Base-by-base conservation (phyloP, 495 filamentous ascomycete species). In the Clavariopsis aquatica region DNA sequence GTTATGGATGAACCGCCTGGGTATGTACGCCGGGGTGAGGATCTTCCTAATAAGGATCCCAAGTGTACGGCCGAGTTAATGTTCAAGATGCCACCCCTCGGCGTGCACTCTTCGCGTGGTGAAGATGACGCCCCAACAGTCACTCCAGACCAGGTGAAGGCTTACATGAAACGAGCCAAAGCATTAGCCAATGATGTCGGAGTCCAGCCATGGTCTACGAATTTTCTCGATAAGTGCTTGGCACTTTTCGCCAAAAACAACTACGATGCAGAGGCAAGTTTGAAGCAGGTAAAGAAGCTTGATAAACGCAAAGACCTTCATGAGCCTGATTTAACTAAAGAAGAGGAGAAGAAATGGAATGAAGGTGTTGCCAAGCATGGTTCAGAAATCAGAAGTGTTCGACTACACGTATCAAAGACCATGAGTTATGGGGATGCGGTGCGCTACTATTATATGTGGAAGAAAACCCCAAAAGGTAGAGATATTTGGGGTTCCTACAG, bases 391-490 rank as follows among this genome's bases (percentile, higher is more conserved):
- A 86, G 91, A 61, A 83, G 82, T 64, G 85, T 98, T 51, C 91
- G 87, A 47, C 88, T 89, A 69, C 89, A 96, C 73, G 89, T 96
- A 65, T 45, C 26, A 92, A 34, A 90, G 73, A 90, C 89, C 0
- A 83, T 91, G 28, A 85, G 82, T 43, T 83, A 91, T 64, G 85
- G 84, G 31, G 84, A 90, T 52, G 89, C 97, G 60, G 90, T 94
- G 27, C 87, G 94, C 12, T 96, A 89, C 64, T 99, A 98, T 74
- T 98, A 98, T 75, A 89, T 89, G 69, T 99, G 95, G 95, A 99
- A 99, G 80, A 97, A 97, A 75, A 92, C 92, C 0, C 84, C 89
- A 1, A 82, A 85, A 49, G 94, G 95, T 27, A 86, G 84, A 69
- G 84, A 92, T 69, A 83, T 99, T 26, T 98, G 95, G 95, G 91